These are phyloP conservation scores for Aspergillus cejpii DNA, from an alignment of 2,329 filamentous ascomycete species.

Conservation along the genomic window DNA sequence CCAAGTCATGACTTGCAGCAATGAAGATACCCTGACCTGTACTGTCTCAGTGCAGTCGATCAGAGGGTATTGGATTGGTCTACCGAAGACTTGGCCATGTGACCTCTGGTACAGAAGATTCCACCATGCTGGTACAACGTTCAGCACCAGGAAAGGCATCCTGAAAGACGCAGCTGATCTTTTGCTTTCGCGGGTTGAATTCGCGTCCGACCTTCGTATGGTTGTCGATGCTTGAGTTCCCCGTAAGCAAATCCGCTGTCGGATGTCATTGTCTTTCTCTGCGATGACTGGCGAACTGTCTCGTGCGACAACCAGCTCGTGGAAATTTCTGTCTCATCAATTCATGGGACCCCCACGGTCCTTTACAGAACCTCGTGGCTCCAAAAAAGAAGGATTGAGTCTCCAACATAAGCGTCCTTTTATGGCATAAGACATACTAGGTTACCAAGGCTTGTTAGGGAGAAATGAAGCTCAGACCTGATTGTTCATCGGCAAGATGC, in stretches of 20 bases:
- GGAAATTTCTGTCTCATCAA: neutral
- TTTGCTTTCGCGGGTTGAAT: conserved; percentile 29
- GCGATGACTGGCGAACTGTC: conserved; percentile 11
- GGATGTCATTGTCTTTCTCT: neutral
- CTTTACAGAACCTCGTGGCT: neutral
- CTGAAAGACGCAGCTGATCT: conserved; percentile 3
- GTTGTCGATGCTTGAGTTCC: conserved; percentile 36
- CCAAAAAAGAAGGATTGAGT: neutral
- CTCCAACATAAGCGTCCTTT: neutral
- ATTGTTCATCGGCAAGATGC: neutral
- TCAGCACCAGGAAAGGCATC: neutral
- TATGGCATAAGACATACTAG: neutral
- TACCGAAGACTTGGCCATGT: conserved; percentile 29
- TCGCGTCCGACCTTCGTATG: conserved; percentile 25
- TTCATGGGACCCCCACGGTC: neutral
- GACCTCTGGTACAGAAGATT: conserved; percentile 23
- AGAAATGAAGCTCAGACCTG: conserved; percentile 8
- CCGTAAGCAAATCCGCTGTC: conserved; percentile 9
- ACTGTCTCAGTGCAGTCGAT: conserved; percentile 1
- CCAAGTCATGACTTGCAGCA: conserved; percentile 40
- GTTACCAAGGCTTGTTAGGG: neutral
- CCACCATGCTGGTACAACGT: conserved; percentile 8
- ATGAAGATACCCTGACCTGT: conserved; percentile 29
- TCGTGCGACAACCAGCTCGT: conserved; percentile 2
- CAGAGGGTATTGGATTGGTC: conserved; percentile 36